These are phyloP conservation scores for Henningerozyma blattae DNA, from an alignment of 805 yeast genomes.

Conservation along the genomic window DNA sequence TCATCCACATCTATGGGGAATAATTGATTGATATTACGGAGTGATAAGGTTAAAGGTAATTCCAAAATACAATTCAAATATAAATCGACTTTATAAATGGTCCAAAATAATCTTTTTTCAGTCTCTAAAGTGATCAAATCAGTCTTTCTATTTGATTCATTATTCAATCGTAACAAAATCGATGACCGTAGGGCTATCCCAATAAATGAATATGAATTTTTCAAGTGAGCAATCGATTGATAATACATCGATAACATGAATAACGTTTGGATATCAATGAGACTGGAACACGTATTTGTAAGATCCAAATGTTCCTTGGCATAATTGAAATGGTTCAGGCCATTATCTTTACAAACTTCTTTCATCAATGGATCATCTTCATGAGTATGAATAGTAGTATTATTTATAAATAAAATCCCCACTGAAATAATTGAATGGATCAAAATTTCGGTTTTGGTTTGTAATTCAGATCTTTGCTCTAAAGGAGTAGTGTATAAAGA, in stretches of 20 bases:
- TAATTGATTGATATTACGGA: slow-evolving; percentile 79
- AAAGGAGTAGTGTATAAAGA: slow-evolving; percentile 56
- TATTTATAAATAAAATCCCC: slow-evolving; percentile 58
- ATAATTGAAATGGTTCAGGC: slow-evolving; percentile 67
- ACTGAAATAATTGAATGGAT: slow-evolving; percentile 82
- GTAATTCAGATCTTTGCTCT: slow-evolving; percentile 60
- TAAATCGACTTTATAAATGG: slow-evolving; percentile 82
- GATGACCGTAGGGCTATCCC: slow-evolving; percentile 83
- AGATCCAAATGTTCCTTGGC: slow-evolving; percentile 67
- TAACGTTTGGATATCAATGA: slow-evolving; percentile 71
- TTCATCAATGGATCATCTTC: slow-evolving; percentile 3
- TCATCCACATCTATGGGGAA: slow-evolving; percentile 79
- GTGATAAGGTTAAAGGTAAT: slow-evolving; percentile 63
- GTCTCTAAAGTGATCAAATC: slow-evolving; percentile 39
- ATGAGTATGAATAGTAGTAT: slow-evolving; percentile 15
- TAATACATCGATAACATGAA: slow-evolving; percentile 77
- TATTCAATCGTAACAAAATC: slow-evolving; percentile 67
- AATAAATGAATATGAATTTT: slow-evolving; percentile 80
- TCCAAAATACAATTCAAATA: slow-evolving; percentile 83
- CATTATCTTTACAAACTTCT: slow-evolving; percentile 50
- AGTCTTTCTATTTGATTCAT: slow-evolving; percentile 53
- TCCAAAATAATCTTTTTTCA: slow-evolving; percentile 77
- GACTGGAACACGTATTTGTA: slow-evolving; percentile 51
- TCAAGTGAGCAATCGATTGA: slow-evolving; percentile 78
- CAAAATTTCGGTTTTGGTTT: slow-evolving; percentile 66